Evolutionary conservation across 2,329 filamentous ascomycete species (phyloP).

Genomic region (Aspergillus sp.): DNA sequence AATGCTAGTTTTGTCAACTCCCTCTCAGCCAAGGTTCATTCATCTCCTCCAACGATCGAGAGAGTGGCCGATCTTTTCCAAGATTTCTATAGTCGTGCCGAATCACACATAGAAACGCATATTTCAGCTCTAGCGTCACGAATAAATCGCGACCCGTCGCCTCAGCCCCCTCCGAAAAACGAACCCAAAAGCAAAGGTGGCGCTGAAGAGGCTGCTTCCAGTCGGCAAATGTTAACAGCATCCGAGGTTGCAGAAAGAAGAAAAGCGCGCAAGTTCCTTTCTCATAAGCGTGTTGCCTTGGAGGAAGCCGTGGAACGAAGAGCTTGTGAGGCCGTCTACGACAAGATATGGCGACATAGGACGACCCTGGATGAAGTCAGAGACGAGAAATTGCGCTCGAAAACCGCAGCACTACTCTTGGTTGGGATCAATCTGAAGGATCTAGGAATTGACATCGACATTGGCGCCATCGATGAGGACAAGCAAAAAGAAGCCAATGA

Average conservation of each 20-base stretch:
- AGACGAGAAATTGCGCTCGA: slow-evolving; percentile 88
- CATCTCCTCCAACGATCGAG: slow-evolving; percentile 73
- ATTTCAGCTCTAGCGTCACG: slow-evolving; percentile 69
- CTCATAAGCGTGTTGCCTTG: slow-evolving; percentile 65
- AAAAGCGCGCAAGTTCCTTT: slow-evolving; percentile 66
- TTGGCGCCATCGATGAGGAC: slow-evolving; percentile 45
- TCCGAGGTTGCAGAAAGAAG: slow-evolving; percentile 75
- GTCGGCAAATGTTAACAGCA: slow-evolving; percentile 83
- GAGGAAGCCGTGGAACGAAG: slow-evolving; percentile 89
- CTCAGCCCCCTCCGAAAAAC: slow-evolving; percentile 49
- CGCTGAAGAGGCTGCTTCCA: slow-evolving; percentile 31
- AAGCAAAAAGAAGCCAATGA: slow-evolving; percentile 61
- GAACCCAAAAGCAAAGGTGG: slow-evolving; percentile 38
- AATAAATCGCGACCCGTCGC: slow-evolving; percentile 60
- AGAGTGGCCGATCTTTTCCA: slow-evolving; percentile 81
- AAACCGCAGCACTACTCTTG: slow-evolving; percentile 81
- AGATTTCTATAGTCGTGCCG: slow-evolving; percentile 79
- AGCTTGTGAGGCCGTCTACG: slow-evolving; percentile 76
- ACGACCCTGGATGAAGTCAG: slow-evolving; percentile 89
- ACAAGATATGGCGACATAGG: slow-evolving; percentile 81
- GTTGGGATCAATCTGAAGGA: slow-evolving; percentile 85
- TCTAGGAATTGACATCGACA: slow-evolving; percentile 66
- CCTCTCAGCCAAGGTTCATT: slow-evolving; percentile 75
- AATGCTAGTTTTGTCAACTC: slow-evolving; percentile 74
- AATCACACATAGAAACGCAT: slow-evolving; percentile 76